Evolutionary conservation across 1,139 yeast species (phyloP).

Genomic region (Candida sp.): DNA sequence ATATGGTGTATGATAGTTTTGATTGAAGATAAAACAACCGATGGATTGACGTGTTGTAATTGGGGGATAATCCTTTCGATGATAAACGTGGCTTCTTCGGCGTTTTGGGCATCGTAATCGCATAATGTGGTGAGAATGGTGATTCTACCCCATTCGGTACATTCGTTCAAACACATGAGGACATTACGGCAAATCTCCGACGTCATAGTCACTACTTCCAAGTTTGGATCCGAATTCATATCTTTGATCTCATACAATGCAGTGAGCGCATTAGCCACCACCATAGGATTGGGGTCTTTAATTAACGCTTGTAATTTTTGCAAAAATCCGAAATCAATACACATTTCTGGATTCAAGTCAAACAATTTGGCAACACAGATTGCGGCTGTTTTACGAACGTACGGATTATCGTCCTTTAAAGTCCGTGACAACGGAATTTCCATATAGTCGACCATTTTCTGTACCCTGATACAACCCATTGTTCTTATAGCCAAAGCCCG

Average conservation of each 20-base stretch:
- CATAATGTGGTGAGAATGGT: slow-evolving; percentile 81
- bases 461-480: slow-evolving; percentile 98
- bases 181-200: slow-evolving; percentile 57
- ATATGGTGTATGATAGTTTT: slow-evolving; percentile 78
- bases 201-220: slow-evolving; percentile 37
- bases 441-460: slow-evolving; percentile 92
- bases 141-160: slow-evolving; percentile 99
- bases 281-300: slow-evolving; percentile 94
- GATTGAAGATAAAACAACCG: slow-evolving; percentile 86
- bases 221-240: slow-evolving; percentile 49
- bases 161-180: slow-evolving; percentile 84
- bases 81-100: slow-evolving; percentile 76
- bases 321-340: slow-evolving; percentile 85
- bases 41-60: slow-evolving; percentile 95
- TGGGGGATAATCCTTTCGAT: slow-evolving; percentile 93
- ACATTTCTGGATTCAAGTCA: slow-evolving; percentile 77
- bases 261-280: slow-evolving; percentile 88
- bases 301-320: slow-evolving; percentile 66
- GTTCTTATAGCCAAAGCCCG: slow-evolving; percentile 96
- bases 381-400: slow-evolving; percentile 97
- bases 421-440: slow-evolving; percentile 87
- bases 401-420: slow-evolving; percentile 89
- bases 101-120: slow-evolving; percentile 56
- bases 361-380: slow-evolving; percentile 95
- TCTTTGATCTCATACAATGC: slow-evolving; percentile 82